A percentile compares a stretch with the other conserved stretches of the same genome.
These are phyloP conservation scores for Seminavis robusta DNA, from an alignment of 108 stramenopile genomes.

Conservation along the genomic window DNA sequence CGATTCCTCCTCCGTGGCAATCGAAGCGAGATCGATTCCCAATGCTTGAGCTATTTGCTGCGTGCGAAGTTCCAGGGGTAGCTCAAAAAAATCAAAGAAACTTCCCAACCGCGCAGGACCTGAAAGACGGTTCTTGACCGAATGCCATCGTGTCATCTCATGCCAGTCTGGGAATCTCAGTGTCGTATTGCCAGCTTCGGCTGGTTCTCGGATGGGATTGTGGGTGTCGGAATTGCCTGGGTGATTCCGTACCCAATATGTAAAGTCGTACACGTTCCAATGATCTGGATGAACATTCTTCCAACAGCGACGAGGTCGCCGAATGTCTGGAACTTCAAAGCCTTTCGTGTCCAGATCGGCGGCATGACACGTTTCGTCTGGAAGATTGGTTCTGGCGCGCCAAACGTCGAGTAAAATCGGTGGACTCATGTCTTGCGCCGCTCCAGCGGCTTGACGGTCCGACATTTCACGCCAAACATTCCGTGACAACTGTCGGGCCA, in stretches of 20 bases:
- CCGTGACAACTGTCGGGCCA: neutral
- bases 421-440: no score
- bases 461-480: neutral
- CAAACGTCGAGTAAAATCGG: no score
- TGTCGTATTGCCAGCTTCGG: neutral
- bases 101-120: slow-evolving; percentile 5
- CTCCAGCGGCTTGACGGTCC: no score
- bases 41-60: slow-evolving; percentile 15
- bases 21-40: neutral
- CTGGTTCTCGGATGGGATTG: slow-evolving; percentile 8
- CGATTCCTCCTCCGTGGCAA: slow-evolving; percentile 24
- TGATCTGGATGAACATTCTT: slow-evolving; percentile 47
- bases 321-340: slow-evolving; percentile 13
- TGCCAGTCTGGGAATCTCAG: slow-evolving; percentile 10
- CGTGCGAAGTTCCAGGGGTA: no score
- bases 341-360: slow-evolving; percentile 2
- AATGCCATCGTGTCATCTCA: slow-evolving; percentile 13
- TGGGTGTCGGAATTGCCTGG: slow-evolving; percentile 10
- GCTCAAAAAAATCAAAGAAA: slow-evolving; percentile 18
- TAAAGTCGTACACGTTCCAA: slow-evolving; percentile 56
- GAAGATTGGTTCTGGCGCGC: no score
- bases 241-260: slow-evolving; percentile 33
- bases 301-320: slow-evolving; percentile 28
- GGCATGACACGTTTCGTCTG: neutral
- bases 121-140: neutral